Evolutionary conservation across 345 rosid species (phyloP), one percentile per base, ranked within the genome.

Genomic region (Chamaenerion angustifolium): DNA sequence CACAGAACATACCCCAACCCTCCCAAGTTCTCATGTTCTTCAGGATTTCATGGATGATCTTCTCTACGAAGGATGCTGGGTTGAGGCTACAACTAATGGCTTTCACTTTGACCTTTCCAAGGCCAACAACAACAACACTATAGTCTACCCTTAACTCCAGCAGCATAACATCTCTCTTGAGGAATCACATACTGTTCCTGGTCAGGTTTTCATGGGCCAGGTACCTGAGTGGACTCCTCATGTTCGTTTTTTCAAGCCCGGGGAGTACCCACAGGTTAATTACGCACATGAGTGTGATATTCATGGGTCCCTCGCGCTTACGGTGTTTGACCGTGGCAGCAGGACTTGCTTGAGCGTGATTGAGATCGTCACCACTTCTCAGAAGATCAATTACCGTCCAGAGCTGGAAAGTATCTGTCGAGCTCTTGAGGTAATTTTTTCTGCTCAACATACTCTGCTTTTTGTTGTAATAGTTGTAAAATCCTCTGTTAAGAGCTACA

Each of bases 1-100:
- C n/a, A n/a, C n/a, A n/a, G n/a, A n/a, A n/a, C n/a, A n/a, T n/a
- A n/a, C n/a, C n/a, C n/a, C n/a, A n/a, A n/a, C n/a, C n/a, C n/a
- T n/a, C n/a, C n/a, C n/a, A n/a, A n/a, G n/a, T n/a, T n/a, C n/a
- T n/a, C n/a, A n/a, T n/a, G n/a, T n/a, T n/a, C n/a, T n/a, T n/a
- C n/a, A n/a, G 71, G 88, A 85, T 71, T 77, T 82, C 59, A 72
- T 89, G 88, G 88, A 89, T 61, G 79, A 89, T 61, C 83, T 85
- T 58, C 74, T 85, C 73, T 65, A 64, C 49, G 90, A 81, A 58
- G 85, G 97, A 25, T 82, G 94, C 70, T 83, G 89, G 86, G 45
- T 85, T 27, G 82, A 83, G 79, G 27, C 27, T 5, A 64, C 85
- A 49, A 63, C 74, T 6, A 80, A 76, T 64, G 67, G 65, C 35